Base-by-base conservation (phyloP, 2,329 filamentous ascomycete species). In the Hysterium pulicare region DNA sequence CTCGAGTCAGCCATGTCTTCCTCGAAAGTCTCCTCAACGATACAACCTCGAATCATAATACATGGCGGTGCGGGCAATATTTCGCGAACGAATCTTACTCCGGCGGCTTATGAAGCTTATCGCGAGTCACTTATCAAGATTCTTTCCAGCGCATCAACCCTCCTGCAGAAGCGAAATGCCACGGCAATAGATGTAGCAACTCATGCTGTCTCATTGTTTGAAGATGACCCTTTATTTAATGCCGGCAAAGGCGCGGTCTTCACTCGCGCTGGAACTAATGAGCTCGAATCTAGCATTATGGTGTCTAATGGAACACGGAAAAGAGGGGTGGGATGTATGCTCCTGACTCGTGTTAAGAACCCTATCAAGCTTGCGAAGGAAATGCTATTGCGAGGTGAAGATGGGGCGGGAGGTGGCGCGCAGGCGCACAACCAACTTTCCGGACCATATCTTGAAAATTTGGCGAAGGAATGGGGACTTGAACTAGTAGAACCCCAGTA, bases 261-360 rank as follows among this genome's bases (percentile, higher is more conserved):
- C 66, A 95, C 88, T 0, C 81, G 83, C 38, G 83, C 85, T 51
- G 90, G 90, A 15, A 78, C 83, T 48, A 90, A 90, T 62, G 87
- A 95, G 70, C 82, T 95, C 47, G 90, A 95, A 68, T 87, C 87
- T 1, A 87, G 82, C 7, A 79, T 95, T 39, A 95, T 95, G 89
- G 86, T 94, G 0, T 86, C 84, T 2, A 75, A 76, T 21, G 85
- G 84, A 0, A 73, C 74, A 43, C 77, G 81, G 31, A 95, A 95
- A 72, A 79, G 87, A 26, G 88, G 83, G 13, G 86, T 87, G 0
- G 87, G 87, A 3, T 81, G 89, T 5, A 87, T 87, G 70, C 79
- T 87, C 3, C 64, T 95, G 11, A 77, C 75, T 5, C 79, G 75
- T 32, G 85, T 93, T n/a, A 83, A 83, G 51, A 90, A 94, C 59